Evolutionary conservation across 2,329 filamentous ascomycete species (phyloP).

Genomic region (Sordariomycetes sp.): DNA sequence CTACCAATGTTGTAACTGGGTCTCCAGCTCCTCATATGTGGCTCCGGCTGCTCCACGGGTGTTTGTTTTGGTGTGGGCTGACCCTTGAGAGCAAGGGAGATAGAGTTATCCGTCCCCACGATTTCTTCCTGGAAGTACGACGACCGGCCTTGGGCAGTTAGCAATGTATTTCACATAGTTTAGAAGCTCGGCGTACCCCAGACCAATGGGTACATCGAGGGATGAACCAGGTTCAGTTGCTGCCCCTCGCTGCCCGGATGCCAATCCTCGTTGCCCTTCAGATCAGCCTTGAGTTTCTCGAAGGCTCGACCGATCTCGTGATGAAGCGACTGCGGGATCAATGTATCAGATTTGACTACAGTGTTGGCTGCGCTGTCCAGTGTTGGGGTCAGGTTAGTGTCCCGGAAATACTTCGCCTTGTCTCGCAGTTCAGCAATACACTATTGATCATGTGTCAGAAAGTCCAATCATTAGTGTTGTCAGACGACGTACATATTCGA

Average conservation of each 20-base stretch:
- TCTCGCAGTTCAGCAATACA: slow-evolving; percentile 2
- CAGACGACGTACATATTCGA: background rate
- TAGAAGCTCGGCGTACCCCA: slow-evolving; percentile 23
- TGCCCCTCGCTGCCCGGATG: slow-evolving; percentile 41
- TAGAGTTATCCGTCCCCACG: background rate
- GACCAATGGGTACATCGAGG: slow-evolving; percentile 46
- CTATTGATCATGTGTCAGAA: background rate
- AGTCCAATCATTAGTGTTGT: background rate
- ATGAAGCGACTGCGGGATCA: background rate
- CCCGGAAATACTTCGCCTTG: background rate
- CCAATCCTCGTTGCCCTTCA: slow-evolving; percentile 31
- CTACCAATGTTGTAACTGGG: background rate
- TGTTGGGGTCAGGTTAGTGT: background rate
- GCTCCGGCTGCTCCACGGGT: too few species aligned
- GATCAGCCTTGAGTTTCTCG: background rate
- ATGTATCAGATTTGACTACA: background rate
- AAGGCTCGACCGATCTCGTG: background rate
- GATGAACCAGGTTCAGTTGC: slow-evolving; percentile 49
- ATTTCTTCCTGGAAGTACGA: background rate
- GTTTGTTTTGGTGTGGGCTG: too few species aligned
- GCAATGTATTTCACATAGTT: background rate
- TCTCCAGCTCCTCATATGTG: background rate
- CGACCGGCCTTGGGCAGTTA: background rate
- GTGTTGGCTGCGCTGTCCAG: background rate
- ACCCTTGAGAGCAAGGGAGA: background rate